Conservation (phyloP, 1,284 basidiomycete species). For the Taiwanofungus camphoratus region DNA sequence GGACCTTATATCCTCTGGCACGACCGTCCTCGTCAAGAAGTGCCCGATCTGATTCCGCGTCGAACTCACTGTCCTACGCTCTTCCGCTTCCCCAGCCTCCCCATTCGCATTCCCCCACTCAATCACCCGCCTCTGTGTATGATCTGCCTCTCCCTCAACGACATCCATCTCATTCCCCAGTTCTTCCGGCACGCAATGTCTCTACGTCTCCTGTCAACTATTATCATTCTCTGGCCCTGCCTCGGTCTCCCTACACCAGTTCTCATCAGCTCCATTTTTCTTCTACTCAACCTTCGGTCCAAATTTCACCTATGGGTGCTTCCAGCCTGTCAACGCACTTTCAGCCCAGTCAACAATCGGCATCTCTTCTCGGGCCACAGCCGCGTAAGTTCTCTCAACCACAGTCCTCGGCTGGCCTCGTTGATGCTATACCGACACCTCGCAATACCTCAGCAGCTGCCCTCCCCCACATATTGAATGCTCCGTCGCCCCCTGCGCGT, state of each 20-base stretch:
- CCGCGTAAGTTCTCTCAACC: slow-evolving; percentile 8
- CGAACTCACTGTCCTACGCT: slow-evolving; percentile 10
- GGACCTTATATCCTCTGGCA: slow-evolving; percentile 10
- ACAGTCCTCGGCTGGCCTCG: slow-evolving; percentile 1
- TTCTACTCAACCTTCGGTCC: slow-evolving; percentile 8
- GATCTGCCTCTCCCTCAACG: slow-evolving; percentile 6
- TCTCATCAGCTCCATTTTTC: slow-evolving; percentile 11
- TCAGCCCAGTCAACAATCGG: slow-evolving; percentile 7
- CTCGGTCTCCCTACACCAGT: slow-evolving; percentile 6
- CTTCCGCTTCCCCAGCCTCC: slow-evolving; percentile 8
- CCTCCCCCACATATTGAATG: slow-evolving; percentile 22
- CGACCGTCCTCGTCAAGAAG: slow-evolving; percentile 16
- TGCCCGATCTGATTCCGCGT: slow-evolving; percentile 12
- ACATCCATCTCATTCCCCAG: slow-evolving; percentile 14
- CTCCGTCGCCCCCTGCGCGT: slow-evolving; percentile 20
- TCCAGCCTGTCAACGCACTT: neutral
- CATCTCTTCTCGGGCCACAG: slow-evolving; percentile 7
- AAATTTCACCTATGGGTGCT: slow-evolving; percentile 5
- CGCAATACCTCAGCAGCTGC: slow-evolving; percentile 16
- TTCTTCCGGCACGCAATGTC: slow-evolving; percentile 10
- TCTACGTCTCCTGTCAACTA: slow-evolving; percentile 15
- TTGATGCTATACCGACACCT: slow-evolving; percentile 1
- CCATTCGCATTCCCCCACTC: slow-evolving; percentile 12
- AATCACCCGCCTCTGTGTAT: slow-evolving; percentile 9
- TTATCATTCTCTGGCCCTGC: slow-evolving; percentile 10